Evolutionary conservation across 306 rosid genomes (phyloP).

Genomic region (Lagenaria siceraria): DNA sequence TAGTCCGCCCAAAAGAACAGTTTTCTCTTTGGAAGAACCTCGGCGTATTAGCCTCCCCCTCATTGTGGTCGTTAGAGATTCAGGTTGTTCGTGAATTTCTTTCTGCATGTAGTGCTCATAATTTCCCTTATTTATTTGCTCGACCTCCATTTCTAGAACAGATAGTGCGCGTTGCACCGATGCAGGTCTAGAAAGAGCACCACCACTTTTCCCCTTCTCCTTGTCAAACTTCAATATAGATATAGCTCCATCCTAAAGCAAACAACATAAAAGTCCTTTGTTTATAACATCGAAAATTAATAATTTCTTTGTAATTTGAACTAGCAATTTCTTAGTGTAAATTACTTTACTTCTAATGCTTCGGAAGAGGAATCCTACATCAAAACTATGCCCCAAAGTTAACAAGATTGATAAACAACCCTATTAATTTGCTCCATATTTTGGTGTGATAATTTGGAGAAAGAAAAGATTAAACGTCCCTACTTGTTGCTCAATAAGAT

Average conservation of each 20-base stretch:
- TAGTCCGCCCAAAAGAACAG: slow-evolving; percentile 90
- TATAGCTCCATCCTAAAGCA: slow-evolving; percentile 76
- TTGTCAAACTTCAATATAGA: slow-evolving; percentile 74
- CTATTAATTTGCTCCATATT: not conserved
- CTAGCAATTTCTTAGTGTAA: not conserved
- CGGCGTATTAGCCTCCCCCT: slow-evolving; percentile 84
- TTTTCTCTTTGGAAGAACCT: slow-evolving; percentile 66
- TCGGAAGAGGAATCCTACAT: not conserved
- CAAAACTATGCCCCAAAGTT: not conserved
- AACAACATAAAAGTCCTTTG: slow-evolving; percentile 2
- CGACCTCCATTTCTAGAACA: slow-evolving; percentile 93
- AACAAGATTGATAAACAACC: not conserved
- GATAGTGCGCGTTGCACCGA: slow-evolving; percentile 93
- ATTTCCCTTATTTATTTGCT: slow-evolving; percentile 90
- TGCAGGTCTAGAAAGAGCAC: slow-evolving; percentile 52
- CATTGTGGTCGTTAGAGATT: slow-evolving; percentile 91
- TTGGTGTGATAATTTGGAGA: not conserved
- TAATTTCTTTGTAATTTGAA: not conserved
- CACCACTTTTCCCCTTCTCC: slow-evolving; percentile 42
- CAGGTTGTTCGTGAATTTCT: slow-evolving; percentile 96
- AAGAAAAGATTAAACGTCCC: not conserved
- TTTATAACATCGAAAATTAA: not conserved
- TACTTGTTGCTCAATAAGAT: not conserved
- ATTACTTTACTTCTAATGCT: not conserved
- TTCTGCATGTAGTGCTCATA: slow-evolving; percentile 97